Base-by-base conservation (phyloP, 176 grass and related monocot species). In the Olyra latifolia region DNA sequence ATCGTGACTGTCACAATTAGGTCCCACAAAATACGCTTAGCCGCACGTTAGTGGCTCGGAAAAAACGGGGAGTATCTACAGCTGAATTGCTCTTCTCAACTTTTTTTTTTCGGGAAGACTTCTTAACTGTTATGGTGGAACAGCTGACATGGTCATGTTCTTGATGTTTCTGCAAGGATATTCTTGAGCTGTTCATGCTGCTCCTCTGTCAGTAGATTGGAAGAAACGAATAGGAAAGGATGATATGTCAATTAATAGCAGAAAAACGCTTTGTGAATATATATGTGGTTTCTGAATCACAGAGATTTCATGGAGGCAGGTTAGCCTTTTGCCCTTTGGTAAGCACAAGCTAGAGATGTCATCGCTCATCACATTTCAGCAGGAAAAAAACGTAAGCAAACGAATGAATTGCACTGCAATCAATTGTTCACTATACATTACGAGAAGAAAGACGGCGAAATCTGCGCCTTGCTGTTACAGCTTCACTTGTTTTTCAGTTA, bases 11-110 rank as follows among this genome's bases (percentile, higher is more conserved):
- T 23, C 25, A n/a, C 41, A 59, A n/a, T 80, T 55, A 86, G 60
- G 60, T 7, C 60, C 70, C 72, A 59, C 8, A 42, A 65, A 60
- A 60, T 68, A 6, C 72, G 62, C 50, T 75, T 84, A 67, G 59
- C 72, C 72, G 25, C 50, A 48, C 14, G 72, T 32, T 69, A 16
- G 7, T 69, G 23, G 15, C 19, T 45, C 7, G 75, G 68, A 25
- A 52, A 42, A 12, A 1, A 29, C 5, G n/a, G 48, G 69, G 7
- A 10, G 16, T 57, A 58, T 1, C 27, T 8, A 22, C 41, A 47
- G 20, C 24, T 24, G 0, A 11, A 50, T 55, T 75, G 23, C 45
- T 52, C 13, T 49, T 72, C 10, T 62, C 28, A 22, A 43, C 24
- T 30, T 10, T 22, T n/a, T n/a, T n/a, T n/a, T n/a, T n/a, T n/a